Conservation (phyloP, 1,139 yeast species). For the Scheffersomyces illinoinensis region DNA sequence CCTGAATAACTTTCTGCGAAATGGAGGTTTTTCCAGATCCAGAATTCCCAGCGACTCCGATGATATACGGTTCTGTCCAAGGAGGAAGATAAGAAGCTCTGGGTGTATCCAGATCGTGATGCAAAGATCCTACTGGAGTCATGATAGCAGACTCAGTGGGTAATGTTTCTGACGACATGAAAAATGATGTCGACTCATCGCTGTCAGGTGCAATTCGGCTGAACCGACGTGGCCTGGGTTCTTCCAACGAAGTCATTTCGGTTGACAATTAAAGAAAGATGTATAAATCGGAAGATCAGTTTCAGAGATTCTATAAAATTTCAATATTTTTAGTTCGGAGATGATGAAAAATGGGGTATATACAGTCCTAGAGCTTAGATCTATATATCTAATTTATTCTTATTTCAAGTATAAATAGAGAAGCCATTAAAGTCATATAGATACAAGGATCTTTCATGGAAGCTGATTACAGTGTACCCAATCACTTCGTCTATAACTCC, state of each 20-base stretch:
- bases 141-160: background rate
- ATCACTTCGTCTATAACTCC: too few relatives aligned
- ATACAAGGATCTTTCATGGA: background rate
- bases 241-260: background rate
- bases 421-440: too few relatives aligned
- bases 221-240: constrained; percentile 3
- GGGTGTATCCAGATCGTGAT: constrained; percentile 1
- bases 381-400: too few relatives aligned
- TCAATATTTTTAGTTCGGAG: background rate
- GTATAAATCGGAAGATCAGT: background rate
- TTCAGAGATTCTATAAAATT: background rate
- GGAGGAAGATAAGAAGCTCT: constrained; percentile 69
- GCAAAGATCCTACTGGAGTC: background rate
- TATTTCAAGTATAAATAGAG: too few relatives aligned
- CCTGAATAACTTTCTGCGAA: constrained; percentile 77
- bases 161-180: constrained; percentile 3
- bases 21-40: constrained; percentile 97
- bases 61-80: constrained; percentile 93
- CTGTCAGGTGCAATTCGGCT: constrained; percentile 26
- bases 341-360: background rate
- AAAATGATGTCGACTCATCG: constrained; percentile 19
- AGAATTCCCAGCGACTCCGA: constrained; percentile 92
- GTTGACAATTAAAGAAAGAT: background rate
- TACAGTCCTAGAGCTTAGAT: too few relatives aligned
- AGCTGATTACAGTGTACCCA: background rate